phyloP scores from a whole-genome alignment of 768 basidiomycete genomes.

The Macrolepiota albuminosa region DNA sequence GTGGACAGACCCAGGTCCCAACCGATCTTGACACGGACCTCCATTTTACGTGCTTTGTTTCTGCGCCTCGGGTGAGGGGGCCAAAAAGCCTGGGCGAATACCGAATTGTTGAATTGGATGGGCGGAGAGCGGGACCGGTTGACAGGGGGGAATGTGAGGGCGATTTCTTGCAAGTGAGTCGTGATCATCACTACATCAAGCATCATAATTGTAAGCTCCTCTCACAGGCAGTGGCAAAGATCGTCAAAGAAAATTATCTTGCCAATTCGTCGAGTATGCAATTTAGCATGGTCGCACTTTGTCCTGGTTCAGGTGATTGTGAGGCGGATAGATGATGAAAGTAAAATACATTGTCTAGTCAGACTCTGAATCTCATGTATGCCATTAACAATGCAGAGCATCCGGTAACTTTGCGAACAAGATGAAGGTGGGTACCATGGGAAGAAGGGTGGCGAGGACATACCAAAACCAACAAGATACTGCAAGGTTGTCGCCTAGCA shows the following conservation, averaged over 20 bases:
- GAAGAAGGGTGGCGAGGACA: conserved; percentile 21
- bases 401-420: conserved; percentile 60
- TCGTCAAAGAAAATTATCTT: conserved; percentile 60
- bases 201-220: neutral
- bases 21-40: conserved; percentile 64
- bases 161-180: conserved; percentile 50
- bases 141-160: conserved; percentile 62
- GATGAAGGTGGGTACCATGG: conserved; percentile 3
- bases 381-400: conserved; percentile 86
- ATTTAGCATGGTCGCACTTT: conserved; percentile 68
- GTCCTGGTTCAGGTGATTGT: conserved; percentile 14
- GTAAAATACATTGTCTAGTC: conserved; percentile 13
- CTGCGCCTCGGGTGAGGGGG: conserved; percentile 43
- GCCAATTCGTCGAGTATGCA: conserved; percentile 45
- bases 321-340: neutral
- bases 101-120: conserved; percentile 81
- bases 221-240: conserved; percentile 56
- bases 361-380: conserved; percentile 69
- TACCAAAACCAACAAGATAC: conserved; percentile 85
- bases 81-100: conserved; percentile 24
- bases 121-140: conserved; percentile 69
- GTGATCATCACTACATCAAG: neutral
- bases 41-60: conserved; percentile 87
- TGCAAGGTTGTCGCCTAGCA: conserved; percentile 76
- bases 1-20: conserved; percentile 68